phyloP scores from a whole-genome alignment of 1,139 yeast species.

The Blastobotrys aristatus region DNA sequence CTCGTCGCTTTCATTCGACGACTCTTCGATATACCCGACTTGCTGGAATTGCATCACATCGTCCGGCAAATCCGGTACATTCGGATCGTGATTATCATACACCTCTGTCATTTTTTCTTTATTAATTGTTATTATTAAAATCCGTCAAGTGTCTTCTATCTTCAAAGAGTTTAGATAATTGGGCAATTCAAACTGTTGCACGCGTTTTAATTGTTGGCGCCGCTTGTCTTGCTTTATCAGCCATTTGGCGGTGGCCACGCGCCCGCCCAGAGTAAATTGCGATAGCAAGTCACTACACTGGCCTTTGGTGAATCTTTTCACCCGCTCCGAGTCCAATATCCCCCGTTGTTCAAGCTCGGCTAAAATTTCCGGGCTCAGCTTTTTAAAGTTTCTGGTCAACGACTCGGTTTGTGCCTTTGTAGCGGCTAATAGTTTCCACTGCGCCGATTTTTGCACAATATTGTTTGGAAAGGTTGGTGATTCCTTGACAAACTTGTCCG shows the following conservation, averaged over 20 bases:
- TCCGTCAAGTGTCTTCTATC: background rate
- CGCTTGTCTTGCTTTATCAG: slow-evolving; percentile 1
- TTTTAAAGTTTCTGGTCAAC: background rate
- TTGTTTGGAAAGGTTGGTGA: background rate
- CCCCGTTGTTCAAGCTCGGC: background rate
- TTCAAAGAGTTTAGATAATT: background rate
- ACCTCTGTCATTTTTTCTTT: too few species aligned
- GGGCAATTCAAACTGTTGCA: slow-evolving; percentile 8
- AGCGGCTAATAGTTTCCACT: background rate
- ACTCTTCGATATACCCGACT: slow-evolving; percentile 5
- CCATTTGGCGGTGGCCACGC: slow-evolving; percentile 3
- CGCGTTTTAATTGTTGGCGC: slow-evolving; percentile 6
- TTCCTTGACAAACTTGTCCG: slow-evolving; percentile 2
- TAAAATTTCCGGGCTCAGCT: background rate
- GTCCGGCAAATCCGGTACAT: slow-evolving; percentile 38
- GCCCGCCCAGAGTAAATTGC: slow-evolving; percentile 7
- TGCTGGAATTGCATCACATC: slow-evolving; percentile 21
- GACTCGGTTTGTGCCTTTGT: background rate
- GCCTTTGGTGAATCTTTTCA: slow-evolving; percentile 4
- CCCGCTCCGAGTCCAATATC: background rate
- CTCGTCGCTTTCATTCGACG: background rate
- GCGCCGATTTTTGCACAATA: slow-evolving; percentile 3
- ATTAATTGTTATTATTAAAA: too few species aligned
- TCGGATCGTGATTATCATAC: slow-evolving; percentile 41
- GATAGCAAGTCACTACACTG: slow-evolving; percentile 5